Conservation (phyloP, 495 filamentous ascomycete species). For the Aspergillus panamensis region DNA sequence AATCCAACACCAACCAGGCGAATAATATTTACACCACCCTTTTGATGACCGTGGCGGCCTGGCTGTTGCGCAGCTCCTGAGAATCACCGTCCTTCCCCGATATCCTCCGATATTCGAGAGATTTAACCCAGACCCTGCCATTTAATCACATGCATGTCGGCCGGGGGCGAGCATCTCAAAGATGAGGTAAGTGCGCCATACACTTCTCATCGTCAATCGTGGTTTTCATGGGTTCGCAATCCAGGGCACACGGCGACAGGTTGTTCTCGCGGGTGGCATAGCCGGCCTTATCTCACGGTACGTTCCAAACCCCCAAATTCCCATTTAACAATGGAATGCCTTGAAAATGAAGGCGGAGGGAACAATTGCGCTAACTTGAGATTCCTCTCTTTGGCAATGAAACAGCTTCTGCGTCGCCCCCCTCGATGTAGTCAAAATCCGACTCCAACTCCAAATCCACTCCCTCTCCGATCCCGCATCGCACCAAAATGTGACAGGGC, state of each 20-base stretch:
- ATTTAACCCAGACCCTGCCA: neutral
- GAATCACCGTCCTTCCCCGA: neutral
- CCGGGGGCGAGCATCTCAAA: slow-evolving; percentile 70
- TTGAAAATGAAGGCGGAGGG: neutral
- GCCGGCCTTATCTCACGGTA: slow-evolving; percentile 87
- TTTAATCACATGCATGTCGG: slow-evolving; percentile 63
- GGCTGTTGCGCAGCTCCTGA: neutral
- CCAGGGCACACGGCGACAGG: slow-evolving; percentile 77
- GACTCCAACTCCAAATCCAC: slow-evolving; percentile 86
- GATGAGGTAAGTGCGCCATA: slow-evolving; percentile 65
- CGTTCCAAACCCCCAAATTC: neutral
- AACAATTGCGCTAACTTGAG: neutral
- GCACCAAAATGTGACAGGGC: slow-evolving; percentile 50
- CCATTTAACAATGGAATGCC: neutral
- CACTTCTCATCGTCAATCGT: neutral
- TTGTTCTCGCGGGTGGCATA: slow-evolving; percentile 77
- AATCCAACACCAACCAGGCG: neutral
- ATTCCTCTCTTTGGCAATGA: neutral
- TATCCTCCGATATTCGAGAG: neutral
- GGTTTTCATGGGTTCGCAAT: neutral
- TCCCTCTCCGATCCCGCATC: slow-evolving; percentile 67
- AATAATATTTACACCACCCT: neutral
- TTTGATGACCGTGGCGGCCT: slow-evolving; percentile 6
- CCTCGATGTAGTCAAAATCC: slow-evolving; percentile 94
- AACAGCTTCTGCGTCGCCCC: slow-evolving; percentile 82